These are phyloP conservation scores for Iberis amara DNA, from an alignment of 441 rosid species.

Conservation along the genomic window DNA sequence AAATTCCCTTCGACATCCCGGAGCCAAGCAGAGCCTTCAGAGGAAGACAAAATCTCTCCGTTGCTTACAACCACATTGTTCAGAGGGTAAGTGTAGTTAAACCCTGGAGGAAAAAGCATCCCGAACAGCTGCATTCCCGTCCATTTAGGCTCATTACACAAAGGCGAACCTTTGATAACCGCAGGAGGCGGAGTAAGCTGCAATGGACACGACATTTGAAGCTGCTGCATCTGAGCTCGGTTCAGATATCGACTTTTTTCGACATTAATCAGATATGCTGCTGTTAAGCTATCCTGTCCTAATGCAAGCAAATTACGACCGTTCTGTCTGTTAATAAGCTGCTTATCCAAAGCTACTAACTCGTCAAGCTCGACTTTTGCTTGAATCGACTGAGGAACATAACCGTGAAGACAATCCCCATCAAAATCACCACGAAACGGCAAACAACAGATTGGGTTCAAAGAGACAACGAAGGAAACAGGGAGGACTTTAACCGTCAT, in stretches of 20 bases:
- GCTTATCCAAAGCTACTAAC: slow-evolving; percentile 80
- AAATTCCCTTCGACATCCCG: slow-evolving; percentile 69
- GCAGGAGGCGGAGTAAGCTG: slow-evolving; percentile 48
- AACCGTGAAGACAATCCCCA: slow-evolving; percentile 96
- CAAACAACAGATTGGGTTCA: slow-evolving; percentile 81
- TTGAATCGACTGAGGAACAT: slow-evolving; percentile 77
- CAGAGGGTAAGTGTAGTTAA: slow-evolving; percentile 48
- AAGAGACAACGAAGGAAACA: slow-evolving; percentile 57
- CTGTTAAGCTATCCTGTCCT: slow-evolving; percentile 84
- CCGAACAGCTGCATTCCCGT: slow-evolving; percentile 84
- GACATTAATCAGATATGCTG: slow-evolving; percentile 55
- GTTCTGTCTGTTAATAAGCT: slow-evolving; percentile 65
- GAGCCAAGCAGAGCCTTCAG: slow-evolving; percentile 74
- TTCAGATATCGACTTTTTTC: slow-evolving; percentile 50
- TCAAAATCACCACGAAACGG: slow-evolving; percentile 97
- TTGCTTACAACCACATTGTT: slow-evolving; percentile 45
- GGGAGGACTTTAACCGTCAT: slow-evolving; percentile 72
- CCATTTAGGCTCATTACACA: slow-evolving; percentile 46
- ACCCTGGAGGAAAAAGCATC: slow-evolving; percentile 69
- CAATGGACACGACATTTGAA: slow-evolving; percentile 64
- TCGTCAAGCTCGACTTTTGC: slow-evolving; percentile 74
- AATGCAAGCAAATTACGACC: slow-evolving; percentile 74
- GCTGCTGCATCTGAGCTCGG: slow-evolving; percentile 68
- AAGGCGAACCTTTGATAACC: slow-evolving; percentile 43
- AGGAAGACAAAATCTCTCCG: slow-evolving; percentile 63